Evolutionary conservation across 305 asterid species (phyloP), one percentile per base, ranked within the genome.

Genomic region (Fraxinus velutina): DNA sequence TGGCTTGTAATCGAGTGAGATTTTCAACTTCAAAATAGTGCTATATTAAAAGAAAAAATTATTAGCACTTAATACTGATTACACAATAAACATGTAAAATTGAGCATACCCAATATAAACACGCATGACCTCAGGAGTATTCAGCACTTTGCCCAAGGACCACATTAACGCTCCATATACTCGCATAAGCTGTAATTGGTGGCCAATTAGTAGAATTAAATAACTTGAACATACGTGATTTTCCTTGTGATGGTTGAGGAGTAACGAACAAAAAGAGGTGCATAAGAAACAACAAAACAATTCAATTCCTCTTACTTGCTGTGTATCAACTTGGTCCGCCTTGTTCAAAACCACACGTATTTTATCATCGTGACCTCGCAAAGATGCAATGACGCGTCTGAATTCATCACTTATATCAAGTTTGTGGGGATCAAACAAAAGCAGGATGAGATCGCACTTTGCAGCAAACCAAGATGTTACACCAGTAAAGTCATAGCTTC

Each of bases 81-180:
- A 66, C 17, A 66, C 71, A 10, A 66, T 66, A 66, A 60, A 66
- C 17, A 10, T 24, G 19, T 24, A 24, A 12, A 60, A 10, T 66
- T 10, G 68, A 78, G 70, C 90, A 75, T 92, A 92, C 99, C 99
- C 99, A 77, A 95, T 93, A 87, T 94, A 95, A 80, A 93, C 98
- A 15, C 97, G 97, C 77, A 85, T 80, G 72, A 95, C 98, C 86
- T 95, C 99, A 19, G 99, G 98, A 78, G 99, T 95, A 85, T 95
- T 95, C 42, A 95, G 84, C 37, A 95, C 99, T 86, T 95, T 95
- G 83, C 99, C 98, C 37, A 95, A 94, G 78, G 98, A 95, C 99
- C 98, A 94, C 98, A 95, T 93, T 85, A 95, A 81, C 47, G 99
- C 99, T 85, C 99, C 99, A 83, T 95, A 95, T 33, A 95, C 99